Conservation (phyloP, 257 asterid species). For the Jasminum sambac region DNA sequence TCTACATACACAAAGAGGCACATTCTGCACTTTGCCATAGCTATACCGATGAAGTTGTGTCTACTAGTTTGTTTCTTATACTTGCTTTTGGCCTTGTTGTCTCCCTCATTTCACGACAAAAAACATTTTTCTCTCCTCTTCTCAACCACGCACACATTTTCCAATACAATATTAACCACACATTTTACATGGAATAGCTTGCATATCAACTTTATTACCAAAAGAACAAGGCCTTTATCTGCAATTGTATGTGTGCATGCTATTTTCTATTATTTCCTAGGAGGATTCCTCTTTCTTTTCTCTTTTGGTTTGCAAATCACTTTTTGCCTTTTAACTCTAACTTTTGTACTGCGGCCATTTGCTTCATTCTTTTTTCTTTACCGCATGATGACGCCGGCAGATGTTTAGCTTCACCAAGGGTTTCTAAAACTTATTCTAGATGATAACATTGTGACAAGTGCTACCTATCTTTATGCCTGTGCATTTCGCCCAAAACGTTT, state of each 20-base stretch:
- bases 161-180: too few relatives aligned
- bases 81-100: too few relatives aligned
- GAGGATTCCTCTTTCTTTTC: neutral
- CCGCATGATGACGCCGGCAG: slow-evolving; percentile 6
- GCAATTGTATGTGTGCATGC: neutral
- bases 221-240: slow-evolving; percentile 16
- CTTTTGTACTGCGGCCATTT: slow-evolving; percentile 17
- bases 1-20: neutral
- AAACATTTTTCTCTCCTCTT: too few relatives aligned
- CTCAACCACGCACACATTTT: too few relatives aligned
- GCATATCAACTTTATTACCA: too few relatives aligned
- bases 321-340: slow-evolving; percentile 10
- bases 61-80: neutral
- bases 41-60: neutral
- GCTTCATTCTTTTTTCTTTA: slow-evolving; percentile 5
- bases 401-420: slow-evolving; percentile 3
- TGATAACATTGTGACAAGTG: slow-evolving; percentile 8
- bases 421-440: neutral
- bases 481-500: slow-evolving; percentile 15
- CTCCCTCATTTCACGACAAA: too few relatives aligned
- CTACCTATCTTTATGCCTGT: slow-evolving; percentile 9
- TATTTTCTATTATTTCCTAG: neutral
- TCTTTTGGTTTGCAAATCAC: neutral
- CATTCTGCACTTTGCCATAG: neutral
- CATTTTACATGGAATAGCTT: too few relatives aligned